phyloP scores from a whole-genome alignment of 495 filamentous ascomycete genomes.

The Penicillium coprophilum region DNA sequence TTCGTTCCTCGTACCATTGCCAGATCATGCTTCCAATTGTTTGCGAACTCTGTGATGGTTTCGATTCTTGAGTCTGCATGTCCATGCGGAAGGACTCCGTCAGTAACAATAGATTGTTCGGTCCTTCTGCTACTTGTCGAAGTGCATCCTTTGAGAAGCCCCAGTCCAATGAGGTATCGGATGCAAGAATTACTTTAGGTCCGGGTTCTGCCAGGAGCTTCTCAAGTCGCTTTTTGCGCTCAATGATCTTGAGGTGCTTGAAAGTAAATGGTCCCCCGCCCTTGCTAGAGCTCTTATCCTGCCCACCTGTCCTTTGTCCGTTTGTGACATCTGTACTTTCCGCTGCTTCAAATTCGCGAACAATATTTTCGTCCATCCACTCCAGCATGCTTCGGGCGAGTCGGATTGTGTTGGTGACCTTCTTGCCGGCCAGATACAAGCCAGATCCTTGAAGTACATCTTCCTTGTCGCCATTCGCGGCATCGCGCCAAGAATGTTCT shows the following conservation, averaged over 20 bases:
- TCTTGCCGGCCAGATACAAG: slow-evolving; percentile 80
- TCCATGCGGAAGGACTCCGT: slow-evolving; percentile 63
- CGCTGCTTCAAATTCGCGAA: slow-evolving; percentile 84
- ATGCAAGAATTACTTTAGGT: slow-evolving; percentile 83
- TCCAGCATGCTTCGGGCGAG: slow-evolving; percentile 94
- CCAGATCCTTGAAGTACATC: slow-evolving; percentile 64
- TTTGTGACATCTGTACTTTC: slow-evolving; percentile 50
- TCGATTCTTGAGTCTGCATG: slow-evolving; percentile 27
- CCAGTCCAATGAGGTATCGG: slow-evolving; percentile 88
- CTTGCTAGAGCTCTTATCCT: slow-evolving; percentile 42
- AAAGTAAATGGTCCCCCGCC: slow-evolving; percentile 84
- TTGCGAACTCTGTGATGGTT: slow-evolving; percentile 28
- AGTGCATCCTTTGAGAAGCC: slow-evolving; percentile 89
- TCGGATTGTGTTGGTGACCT: slow-evolving; percentile 76
- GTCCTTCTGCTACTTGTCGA: slow-evolving; percentile 67
- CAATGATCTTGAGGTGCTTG: slow-evolving; percentile 76
- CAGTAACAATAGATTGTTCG: slow-evolving; percentile 78
- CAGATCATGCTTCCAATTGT: slow-evolving; percentile 62
- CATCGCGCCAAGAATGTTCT: slow-evolving; percentile 85
- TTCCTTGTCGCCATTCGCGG: slow-evolving; percentile 48
- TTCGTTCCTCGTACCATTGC: slow-evolving; percentile 70
- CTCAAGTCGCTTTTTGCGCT: slow-evolving; percentile 70
- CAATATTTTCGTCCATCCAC: slow-evolving; percentile 96
- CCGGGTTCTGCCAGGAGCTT: slow-evolving; percentile 52
- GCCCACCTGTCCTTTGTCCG: slow-evolving; percentile 38